Evolutionary conservation across 148 eudicot genomes (phyloP), one percentile per base, ranked within the genome.

Genomic region (Mesembryanthemum crystallinum): DNA sequence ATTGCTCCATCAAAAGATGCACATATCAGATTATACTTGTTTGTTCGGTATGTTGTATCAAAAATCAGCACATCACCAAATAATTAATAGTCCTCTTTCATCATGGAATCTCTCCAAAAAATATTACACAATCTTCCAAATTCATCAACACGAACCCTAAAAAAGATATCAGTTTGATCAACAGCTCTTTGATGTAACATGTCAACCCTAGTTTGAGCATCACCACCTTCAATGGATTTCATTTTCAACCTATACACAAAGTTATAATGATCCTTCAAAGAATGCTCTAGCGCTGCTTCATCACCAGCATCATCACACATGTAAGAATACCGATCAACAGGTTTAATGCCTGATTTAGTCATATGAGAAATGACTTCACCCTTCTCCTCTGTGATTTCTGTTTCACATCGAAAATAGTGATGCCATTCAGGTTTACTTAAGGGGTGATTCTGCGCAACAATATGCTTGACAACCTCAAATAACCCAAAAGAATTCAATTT

Each of bases 31-130:
- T 47, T 69, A 12, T 49, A 69, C 24, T 37, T 49, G 12, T 49
- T 69, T 27, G 37, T 49, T 12, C 59, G 24, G 7, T 49, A 28
- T 1, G 59, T 27, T 13, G 73, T 69, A 5, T 49, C 73, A 47
- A 69, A 47, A 6, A 69, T 37, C 17, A 28, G 1, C 18, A 54
- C 37, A 29, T 69, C 60, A 1, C 59, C 42, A 3, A 24, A 69
- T 25, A 69, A 27, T 10, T 49, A 27, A 14, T 49, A 69, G 5
- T 69, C 73, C 12, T 51, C 24, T 20, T 23, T 13, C 73, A 69
- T 67, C 71, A 67, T 35, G 1, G 54, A 43, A 9, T 39, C 71
- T 43, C 55, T 67, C 71, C 54, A 67, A 47, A 69, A 69, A 3
- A 69, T 14, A 25, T 27, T 25, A 10, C 23, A 47, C 12, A 69